Base-by-base conservation (phyloP, 495 filamentous ascomycete species). In the Penicillium pulvis region DNA sequence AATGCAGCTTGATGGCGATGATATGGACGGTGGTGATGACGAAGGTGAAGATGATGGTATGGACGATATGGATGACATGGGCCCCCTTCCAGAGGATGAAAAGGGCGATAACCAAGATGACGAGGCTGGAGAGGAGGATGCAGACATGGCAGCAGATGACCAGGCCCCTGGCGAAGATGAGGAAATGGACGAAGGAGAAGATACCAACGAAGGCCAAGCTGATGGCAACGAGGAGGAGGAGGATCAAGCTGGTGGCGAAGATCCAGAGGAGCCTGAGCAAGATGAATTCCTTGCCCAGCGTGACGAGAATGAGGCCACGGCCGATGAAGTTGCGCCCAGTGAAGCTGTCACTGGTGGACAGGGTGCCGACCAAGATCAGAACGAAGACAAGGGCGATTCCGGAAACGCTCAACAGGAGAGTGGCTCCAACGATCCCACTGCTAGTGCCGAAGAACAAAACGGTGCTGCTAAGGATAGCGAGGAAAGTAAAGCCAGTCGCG, bases 61-160 rank as follows among this genome's bases (percentile, higher is more conserved):
- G 51, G 90, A 92, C 48, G 87, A 91, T 58, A 83, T 92, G 35
- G 74, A 72, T 73, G 86, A 93, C 52, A 81, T 88, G 56, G 87
- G 87, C 23, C 84, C 87, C 57, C 71, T 82, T 26, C 77, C 80
- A 26, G 72, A 70, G 33, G 78, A 78, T 12, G 72, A 76, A 26
- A 68, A 78, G 68, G 60, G 17, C 8, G 64, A 75, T 50, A 65
- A 78, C 28, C 66, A 68, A 41, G 75, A 75, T 42, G 67, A 75
- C 41, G 52, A 72, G 17, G 58, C 65, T 33, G 69, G 68, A 8
- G 74, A 79, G 51, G 73, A 74, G 42, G 66, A 79, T 36, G 68
- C 66, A 6, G 75, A 82, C 30, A 71, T 76, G 23, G 65, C 72
- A 24, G 70, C 71, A 24, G 77, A 79, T 5, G 71, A 76, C 16